phyloP scores from a whole-genome alignment of 129 eudicot genomes.

The Sambucus nigra region DNA sequence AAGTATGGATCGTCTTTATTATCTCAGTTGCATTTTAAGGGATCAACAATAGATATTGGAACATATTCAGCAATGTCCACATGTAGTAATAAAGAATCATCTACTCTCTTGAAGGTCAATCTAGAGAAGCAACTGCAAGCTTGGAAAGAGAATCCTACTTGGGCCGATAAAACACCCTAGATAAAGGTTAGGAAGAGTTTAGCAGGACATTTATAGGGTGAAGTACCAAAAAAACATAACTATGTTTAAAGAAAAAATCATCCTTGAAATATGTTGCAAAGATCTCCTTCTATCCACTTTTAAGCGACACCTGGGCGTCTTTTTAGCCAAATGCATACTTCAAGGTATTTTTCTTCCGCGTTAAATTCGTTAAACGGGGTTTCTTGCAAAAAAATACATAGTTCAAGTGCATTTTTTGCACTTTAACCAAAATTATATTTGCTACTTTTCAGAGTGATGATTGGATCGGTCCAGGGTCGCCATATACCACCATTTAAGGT shows the following conservation, averaged over 20 bases:
- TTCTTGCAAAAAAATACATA: too few species aligned
- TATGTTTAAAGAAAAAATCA: background rate
- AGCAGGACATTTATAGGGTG: too few species aligned
- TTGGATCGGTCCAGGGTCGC: too few species aligned
- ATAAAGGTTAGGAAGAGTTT: slow-evolving; percentile 48
- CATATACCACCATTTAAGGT: too few species aligned
- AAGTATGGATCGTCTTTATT: slow-evolving; percentile 7
- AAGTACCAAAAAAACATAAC: too few species aligned
- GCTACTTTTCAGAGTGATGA: too few species aligned
- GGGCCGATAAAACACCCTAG: slow-evolving; percentile 56
- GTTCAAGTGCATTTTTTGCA: too few species aligned
- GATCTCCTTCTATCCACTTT: too few species aligned
- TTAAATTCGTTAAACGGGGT: too few species aligned
- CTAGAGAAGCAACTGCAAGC: slow-evolving; percentile 67
- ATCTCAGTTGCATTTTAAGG: slow-evolving; percentile 45
- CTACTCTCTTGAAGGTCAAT: slow-evolving; percentile 21
- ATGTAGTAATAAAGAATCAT: slow-evolving; percentile 27
- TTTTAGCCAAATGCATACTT: slow-evolving; percentile 1
- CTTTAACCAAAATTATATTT: too few species aligned
- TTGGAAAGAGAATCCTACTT: slow-evolving; percentile 79
- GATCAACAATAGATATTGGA: slow-evolving; percentile 20
- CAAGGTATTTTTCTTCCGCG: background rate
- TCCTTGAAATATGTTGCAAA: too few species aligned
- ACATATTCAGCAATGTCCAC: slow-evolving; percentile 15
- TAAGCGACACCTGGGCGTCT: too few species aligned